Evolutionary conservation across 2,329 filamentous ascomycete genomes (phyloP).

Genomic region (Gnomoniopsis sp.): DNA sequence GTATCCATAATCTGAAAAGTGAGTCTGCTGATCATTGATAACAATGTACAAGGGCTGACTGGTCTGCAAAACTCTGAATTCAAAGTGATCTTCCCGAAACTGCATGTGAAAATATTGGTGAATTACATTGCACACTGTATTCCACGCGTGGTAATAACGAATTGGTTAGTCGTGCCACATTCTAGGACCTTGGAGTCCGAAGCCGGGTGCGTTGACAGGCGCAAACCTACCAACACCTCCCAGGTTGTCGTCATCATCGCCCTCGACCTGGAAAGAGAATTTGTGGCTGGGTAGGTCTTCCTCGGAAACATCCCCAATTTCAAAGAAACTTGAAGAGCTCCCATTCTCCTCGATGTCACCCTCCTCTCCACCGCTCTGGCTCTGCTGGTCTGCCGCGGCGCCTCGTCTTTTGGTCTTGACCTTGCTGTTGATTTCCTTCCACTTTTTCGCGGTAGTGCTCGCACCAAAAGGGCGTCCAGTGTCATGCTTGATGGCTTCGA

Average conservation of each 20-base stretch:
- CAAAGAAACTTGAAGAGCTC: neutral
- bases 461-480: constrained; percentile 5
- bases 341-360: neutral
- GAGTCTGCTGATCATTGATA: too few species aligned
- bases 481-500: neutral
- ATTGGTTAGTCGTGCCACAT: neutral
- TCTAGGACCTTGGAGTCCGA: neutral
- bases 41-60: too few species aligned
- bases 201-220: neutral
- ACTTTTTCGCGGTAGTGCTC: neutral
- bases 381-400: neutral
- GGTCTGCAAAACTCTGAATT: too few species aligned
- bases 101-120: too few species aligned
- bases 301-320: neutral
- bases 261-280: neutral
- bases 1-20: too few species aligned
- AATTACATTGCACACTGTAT: too few species aligned
- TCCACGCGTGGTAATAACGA: too few species aligned
- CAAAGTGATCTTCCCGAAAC: too few species aligned
- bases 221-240: neutral
- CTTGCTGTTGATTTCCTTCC: neutral
- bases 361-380: neutral
- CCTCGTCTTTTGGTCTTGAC: neutral
- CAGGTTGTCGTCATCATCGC: neutral
- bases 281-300: neutral